phyloP scores from a whole-genome alignment of 139 green algal genomes.

The Chlamydomonas applanata region DNA sequence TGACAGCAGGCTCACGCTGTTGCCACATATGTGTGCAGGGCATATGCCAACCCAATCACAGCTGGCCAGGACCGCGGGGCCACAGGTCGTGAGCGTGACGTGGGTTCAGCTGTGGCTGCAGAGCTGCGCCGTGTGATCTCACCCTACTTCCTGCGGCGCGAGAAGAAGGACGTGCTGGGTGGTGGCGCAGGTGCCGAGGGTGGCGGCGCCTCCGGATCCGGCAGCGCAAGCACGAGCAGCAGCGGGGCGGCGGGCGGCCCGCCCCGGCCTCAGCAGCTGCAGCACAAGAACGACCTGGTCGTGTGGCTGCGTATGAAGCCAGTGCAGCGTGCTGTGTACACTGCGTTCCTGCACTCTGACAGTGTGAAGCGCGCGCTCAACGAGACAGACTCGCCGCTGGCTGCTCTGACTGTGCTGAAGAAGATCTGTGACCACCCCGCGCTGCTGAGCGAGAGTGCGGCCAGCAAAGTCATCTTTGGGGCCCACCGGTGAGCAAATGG shows the following conservation, averaged over 20 bases:
- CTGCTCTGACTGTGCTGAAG: constrained; percentile 69
- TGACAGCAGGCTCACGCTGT: not conserved
- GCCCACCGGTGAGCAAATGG: constrained; percentile 17
- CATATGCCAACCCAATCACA: constrained; percentile 49
- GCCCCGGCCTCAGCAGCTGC: not conserved
- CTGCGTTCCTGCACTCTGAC: constrained; percentile 73
- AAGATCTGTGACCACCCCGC: constrained; percentile 94
- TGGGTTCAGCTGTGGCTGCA: constrained; percentile 51
- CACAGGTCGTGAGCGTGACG: constrained; percentile 42
- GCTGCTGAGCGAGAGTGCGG: constrained; percentile 72
- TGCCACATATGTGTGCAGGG: constrained; percentile 8
- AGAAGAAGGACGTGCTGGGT: constrained; percentile 85
- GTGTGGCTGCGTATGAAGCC: constrained; percentile 86
- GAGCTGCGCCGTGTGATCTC: constrained; percentile 62
- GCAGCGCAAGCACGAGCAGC: constrained; percentile 12
- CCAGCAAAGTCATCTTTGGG: constrained; percentile 23
- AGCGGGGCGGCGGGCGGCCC: not conserved
- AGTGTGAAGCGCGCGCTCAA: constrained; percentile 76
- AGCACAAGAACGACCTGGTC: constrained; percentile 90
- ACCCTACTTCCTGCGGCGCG: constrained; percentile 84
- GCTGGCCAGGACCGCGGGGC: constrained; percentile 46
- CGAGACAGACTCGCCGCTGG: constrained; percentile 72
- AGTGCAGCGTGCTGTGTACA: constrained; percentile 70
- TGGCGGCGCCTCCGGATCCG: not conserved
- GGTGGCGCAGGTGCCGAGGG: not conserved